phyloP scores from a whole-genome alignment of 2,329 filamentous ascomycete species.

The Colletotrichum siamense region DNA sequence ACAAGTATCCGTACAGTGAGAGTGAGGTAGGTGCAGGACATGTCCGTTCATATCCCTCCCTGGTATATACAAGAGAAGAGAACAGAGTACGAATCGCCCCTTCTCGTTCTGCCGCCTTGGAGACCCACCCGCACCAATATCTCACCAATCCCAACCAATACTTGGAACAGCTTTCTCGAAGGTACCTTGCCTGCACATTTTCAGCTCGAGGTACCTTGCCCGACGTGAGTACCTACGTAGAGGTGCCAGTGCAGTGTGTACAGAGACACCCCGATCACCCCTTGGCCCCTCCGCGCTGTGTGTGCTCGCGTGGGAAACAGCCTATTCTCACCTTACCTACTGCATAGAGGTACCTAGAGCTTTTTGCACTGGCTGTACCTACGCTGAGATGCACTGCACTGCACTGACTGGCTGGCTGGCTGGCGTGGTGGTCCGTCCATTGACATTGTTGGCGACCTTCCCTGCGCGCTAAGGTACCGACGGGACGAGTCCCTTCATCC shows the following conservation, averaged over 20 bases:
- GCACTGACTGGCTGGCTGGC: neutral
- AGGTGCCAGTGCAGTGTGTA: neutral
- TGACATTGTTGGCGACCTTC: neutral
- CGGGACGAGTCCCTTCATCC: constrained; percentile 8
- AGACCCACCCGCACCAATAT: constrained; percentile 18
- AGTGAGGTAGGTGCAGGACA: neutral
- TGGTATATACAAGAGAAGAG: neutral
- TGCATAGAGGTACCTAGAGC: neutral
- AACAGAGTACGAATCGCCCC: neutral
- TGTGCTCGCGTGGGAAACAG: constrained; percentile 20
- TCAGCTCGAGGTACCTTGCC: neutral
- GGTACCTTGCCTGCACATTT: neutral
- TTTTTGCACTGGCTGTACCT: neutral
- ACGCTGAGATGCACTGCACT: neutral
- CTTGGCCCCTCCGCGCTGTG: constrained; percentile 17
- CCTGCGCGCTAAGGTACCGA: neutral
- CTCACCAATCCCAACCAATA: constrained; percentile 17
- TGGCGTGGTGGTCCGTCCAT: neutral
- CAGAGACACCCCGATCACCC: constrained; percentile 3
- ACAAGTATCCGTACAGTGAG: neutral
- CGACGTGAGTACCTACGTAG: neutral
- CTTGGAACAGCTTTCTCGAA: neutral
- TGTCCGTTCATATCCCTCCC: neutral
- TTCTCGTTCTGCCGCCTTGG: neutral
- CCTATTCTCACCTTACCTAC: constrained; percentile 2